Evolutionary conservation across 257 asterid genomes (phyloP).

Genomic region (Vinca minor): DNA sequence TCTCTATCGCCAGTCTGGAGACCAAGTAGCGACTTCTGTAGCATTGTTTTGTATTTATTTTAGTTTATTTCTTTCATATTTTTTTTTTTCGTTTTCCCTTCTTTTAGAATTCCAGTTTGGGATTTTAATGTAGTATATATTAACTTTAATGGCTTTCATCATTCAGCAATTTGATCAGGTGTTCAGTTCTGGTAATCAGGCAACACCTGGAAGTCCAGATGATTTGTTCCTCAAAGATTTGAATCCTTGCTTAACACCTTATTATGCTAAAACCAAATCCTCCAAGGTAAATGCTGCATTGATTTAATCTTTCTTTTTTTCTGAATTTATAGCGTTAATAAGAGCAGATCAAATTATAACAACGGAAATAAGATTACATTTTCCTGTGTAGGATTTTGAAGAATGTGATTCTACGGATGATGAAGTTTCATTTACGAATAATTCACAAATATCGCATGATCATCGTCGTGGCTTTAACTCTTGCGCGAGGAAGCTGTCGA

Average conservation of each 20-base stretch:
- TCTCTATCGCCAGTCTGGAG: no score
- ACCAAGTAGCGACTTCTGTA: no score
- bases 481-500: constrained; percentile 42
- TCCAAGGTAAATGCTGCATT: no score
- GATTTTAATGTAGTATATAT: no score
- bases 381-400: constrained; percentile 53
- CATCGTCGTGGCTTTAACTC: constrained; percentile 32
- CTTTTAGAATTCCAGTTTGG: no score
- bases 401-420: constrained; percentile 36
- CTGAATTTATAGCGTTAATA: no score
- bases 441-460: constrained; percentile 18
- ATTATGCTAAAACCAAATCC: constrained; percentile 54
- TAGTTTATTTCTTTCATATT: no score
- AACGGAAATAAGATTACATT: neutral
- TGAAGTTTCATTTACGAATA: constrained; percentile 21
- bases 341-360: no score
- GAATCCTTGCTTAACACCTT: constrained; percentile 92
- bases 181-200: constrained; percentile 63
- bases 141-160: neutral
- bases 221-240: constrained; percentile 78
- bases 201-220: constrained; percentile 69
- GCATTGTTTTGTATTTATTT: no score
- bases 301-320: no score
- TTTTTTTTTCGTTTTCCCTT: no score
- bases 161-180: constrained; percentile 32